A percentile compares a stretch with the other conserved stretches of the same genome.
Conservation (phyloP, 2,329 filamentous ascomycete species). For the Diaporthe australafricana region DNA sequence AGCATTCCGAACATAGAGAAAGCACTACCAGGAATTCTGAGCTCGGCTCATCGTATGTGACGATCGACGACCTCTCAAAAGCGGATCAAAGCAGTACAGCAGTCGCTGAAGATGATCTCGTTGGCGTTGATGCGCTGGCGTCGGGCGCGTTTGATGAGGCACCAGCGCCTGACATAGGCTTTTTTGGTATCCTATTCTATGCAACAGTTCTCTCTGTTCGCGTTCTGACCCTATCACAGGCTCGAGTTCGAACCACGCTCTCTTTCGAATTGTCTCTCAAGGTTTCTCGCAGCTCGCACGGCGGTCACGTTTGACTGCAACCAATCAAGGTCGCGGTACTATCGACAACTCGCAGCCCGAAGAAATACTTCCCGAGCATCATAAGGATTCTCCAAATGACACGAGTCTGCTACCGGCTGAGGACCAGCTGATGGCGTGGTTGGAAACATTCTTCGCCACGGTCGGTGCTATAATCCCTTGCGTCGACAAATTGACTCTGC, state of each 20-base stretch:
- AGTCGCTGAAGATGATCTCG: background rate
- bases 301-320: background rate
- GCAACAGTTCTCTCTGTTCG: background rate
- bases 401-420: background rate
- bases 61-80: too few species aligned
- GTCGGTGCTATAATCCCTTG: background rate
- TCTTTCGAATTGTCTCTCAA: background rate
- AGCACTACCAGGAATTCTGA: too few species aligned
- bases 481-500: background rate
- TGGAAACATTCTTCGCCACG: background rate
- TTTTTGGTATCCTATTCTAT: background rate
- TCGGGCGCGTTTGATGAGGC: slow-evolving; percentile 9
- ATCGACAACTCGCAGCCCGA: background rate
- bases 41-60: background rate
- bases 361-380: background rate
- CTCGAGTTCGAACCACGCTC: background rate
- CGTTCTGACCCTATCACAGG: background rate
- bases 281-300: background rate
- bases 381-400: too few species aligned
- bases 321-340: background rate
- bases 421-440: background rate
- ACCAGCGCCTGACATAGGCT: background rate
- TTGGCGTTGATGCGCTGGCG: background rate
- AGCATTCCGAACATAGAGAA: background rate
- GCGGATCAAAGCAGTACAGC: background rate